A percentile compares a stretch with the other conserved stretches of the same genome.
These are phyloP conservation scores for Sequoia sempervirens DNA, from an alignment of 75 land plant species.

Conservation along the genomic window DNA sequence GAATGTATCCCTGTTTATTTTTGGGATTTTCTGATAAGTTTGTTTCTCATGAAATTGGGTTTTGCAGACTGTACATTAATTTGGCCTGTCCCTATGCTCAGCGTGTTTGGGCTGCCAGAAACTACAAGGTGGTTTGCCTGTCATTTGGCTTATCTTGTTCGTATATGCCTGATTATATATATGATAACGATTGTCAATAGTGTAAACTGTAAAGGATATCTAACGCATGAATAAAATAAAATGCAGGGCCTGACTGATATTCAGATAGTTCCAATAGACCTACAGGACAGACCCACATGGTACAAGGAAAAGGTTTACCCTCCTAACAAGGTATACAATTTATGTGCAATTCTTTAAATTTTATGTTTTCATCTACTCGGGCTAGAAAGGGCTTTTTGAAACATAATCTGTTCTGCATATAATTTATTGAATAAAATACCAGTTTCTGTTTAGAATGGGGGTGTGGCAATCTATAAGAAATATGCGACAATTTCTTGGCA, in stretches of 20 bases:
- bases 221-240: not conserved
- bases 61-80: constrained; percentile 24
- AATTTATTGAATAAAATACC: not conserved
- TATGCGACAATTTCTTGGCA: not conserved
- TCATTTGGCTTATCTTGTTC: no score
- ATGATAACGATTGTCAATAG: not conserved
- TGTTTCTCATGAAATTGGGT: not conserved
- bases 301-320: constrained; percentile 42
- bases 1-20: not conserved
- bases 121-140: constrained; percentile 26
- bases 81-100: constrained; percentile 34
- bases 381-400: not conserved
- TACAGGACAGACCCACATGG: constrained; percentile 14
- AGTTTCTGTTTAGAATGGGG: not conserved
- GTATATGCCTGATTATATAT: not conserved
- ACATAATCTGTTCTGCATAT: not conserved
- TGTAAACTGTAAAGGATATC: not conserved
- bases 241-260: constrained; percentile 33
- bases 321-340: constrained; percentile 23
- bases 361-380: not conserved
- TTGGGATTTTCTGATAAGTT: not conserved
- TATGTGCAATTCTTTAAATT: not conserved
- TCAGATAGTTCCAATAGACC: constrained; percentile 24
- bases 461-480: not conserved
- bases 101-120: constrained; percentile 29